A percentile compares a stretch with the other conserved stretches of the same genome.
Conservation (phyloP, 2,329 filamentous ascomycete genomes). For the Coniochaeta ligniaria region DNA sequence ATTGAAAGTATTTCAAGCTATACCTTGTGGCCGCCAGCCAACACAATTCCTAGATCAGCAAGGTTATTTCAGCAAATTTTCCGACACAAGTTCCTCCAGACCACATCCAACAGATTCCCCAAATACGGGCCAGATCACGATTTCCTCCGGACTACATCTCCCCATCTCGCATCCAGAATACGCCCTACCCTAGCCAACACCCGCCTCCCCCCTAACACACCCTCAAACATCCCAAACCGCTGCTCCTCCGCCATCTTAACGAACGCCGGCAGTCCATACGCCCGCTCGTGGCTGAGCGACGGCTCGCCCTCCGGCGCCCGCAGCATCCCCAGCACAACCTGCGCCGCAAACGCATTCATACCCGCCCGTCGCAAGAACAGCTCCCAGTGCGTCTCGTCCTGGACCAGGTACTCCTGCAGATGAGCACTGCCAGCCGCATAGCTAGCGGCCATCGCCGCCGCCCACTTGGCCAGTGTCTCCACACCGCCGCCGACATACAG, state of each 20-base stretch:
- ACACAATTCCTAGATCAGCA: neutral
- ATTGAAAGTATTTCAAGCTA: too few relatives aligned
- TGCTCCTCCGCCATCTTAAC: constrained; percentile 46
- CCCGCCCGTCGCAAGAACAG: constrained; percentile 57
- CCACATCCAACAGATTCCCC: neutral
- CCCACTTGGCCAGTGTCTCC: constrained; percentile 45
- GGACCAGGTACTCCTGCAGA: constrained; percentile 26
- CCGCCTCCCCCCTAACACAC: constrained; percentile 43
- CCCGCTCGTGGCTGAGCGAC: constrained; percentile 5
- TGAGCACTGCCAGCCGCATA: constrained; percentile 22
- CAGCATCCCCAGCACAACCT: constrained; percentile 48
- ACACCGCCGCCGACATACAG: constrained; percentile 43
- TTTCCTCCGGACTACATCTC: constrained; percentile 5
- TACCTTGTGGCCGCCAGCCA: neutral
- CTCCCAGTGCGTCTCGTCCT: constrained; percentile 62
- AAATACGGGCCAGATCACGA: neutral
- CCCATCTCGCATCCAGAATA: constrained; percentile 45
- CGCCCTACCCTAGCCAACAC: constrained; percentile 44
- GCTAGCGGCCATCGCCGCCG: constrained; percentile 42
- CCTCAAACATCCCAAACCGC: constrained; percentile 41
- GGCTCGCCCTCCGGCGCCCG: constrained; percentile 22
- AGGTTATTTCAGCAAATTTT: neutral
- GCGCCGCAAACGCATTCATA: constrained; percentile 66
- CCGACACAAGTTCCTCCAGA: neutral
- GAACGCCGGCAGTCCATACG: constrained; percentile 44